Evolutionary conservation across 305 asterid species (phyloP).

Genomic region (Fraxinus paxiana): DNA sequence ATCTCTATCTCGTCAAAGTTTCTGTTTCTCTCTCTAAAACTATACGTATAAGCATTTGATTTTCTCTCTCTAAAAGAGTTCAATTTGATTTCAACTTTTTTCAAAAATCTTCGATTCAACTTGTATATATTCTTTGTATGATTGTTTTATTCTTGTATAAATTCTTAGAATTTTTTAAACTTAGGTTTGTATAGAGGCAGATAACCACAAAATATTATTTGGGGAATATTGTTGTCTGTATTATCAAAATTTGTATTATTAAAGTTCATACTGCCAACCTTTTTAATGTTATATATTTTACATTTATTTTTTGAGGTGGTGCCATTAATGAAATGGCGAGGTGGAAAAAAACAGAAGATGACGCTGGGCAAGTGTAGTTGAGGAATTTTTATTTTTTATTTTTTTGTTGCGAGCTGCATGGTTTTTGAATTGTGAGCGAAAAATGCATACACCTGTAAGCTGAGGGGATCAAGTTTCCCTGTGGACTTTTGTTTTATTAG

Average conservation of each 20-base stretch:
- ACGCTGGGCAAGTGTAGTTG: conserved; percentile 30
- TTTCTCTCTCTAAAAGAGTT: conserved; percentile 27
- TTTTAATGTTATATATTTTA: neutral
- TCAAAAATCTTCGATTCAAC: conserved; percentile 26
- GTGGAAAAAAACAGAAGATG: conserved; percentile 19
- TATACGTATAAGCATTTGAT: neutral
- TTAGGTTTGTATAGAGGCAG: conserved; percentile 29
- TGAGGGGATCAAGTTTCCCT: conserved; percentile 21
- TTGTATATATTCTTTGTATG: conserved; percentile 32
- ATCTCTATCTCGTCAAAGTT: conserved; percentile 32
- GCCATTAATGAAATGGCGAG: conserved; percentile 28
- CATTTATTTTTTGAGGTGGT: conserved; percentile 26
- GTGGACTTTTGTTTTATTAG: neutral
- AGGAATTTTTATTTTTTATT: neutral
- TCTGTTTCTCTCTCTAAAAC: conserved; percentile 26
- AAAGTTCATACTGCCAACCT: neutral
- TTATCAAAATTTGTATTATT: conserved; percentile 2
- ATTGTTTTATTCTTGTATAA: conserved; percentile 23
- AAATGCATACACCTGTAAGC: conserved; percentile 38
- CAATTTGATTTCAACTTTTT: conserved; percentile 24
- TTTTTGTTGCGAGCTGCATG: conserved; percentile 38
- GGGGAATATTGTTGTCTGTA: conserved; percentile 46
- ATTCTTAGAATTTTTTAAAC: conserved; percentile 20
- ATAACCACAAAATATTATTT: conserved; percentile 22
- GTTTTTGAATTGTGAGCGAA: conserved; percentile 41